These are phyloP conservation scores for Phaffia australis DNA, from an alignment of 768 basidiomycete species.

Conservation along the genomic window DNA sequence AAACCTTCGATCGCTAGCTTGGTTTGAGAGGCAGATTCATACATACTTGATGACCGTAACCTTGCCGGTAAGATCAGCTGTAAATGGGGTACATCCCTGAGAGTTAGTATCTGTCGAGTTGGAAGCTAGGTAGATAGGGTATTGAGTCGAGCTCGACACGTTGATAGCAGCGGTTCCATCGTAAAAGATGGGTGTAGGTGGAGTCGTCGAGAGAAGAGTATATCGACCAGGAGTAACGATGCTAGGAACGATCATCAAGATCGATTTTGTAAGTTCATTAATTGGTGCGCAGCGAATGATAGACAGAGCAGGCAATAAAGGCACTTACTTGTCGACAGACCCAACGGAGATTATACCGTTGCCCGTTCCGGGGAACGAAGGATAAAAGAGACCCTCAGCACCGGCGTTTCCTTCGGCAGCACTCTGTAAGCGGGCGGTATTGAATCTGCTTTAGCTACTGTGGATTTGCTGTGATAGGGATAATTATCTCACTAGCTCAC, in stretches of 20 bases:
- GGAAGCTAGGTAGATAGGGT: constrained; percentile 53
- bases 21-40: no score
- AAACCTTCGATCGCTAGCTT: no score
- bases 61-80: constrained; percentile 48
- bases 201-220: constrained; percentile 46
- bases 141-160: constrained; percentile 33
- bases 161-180: constrained; percentile 45
- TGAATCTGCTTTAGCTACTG: constrained; percentile 50
- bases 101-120: constrained; percentile 46
- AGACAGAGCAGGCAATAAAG: not conserved
- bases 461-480: constrained; percentile 38
- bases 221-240: constrained; percentile 51
- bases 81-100: constrained; percentile 53
- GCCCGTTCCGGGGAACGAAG: constrained; percentile 44
- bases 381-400: constrained; percentile 12
- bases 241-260: constrained; percentile 31
- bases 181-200: constrained; percentile 47
- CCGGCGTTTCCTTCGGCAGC: constrained; percentile 6
- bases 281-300: no score
- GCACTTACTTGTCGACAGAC: constrained; percentile 29
- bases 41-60: constrained; percentile 44
- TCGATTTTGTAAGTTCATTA: constrained; percentile 2
- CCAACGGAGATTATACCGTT: constrained; percentile 47
- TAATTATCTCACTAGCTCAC: not conserved
- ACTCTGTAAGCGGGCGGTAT: constrained; percentile 50